Conservation (phyloP, 768 basidiomycete genomes). For the Lactarius akahatsu region DNA sequence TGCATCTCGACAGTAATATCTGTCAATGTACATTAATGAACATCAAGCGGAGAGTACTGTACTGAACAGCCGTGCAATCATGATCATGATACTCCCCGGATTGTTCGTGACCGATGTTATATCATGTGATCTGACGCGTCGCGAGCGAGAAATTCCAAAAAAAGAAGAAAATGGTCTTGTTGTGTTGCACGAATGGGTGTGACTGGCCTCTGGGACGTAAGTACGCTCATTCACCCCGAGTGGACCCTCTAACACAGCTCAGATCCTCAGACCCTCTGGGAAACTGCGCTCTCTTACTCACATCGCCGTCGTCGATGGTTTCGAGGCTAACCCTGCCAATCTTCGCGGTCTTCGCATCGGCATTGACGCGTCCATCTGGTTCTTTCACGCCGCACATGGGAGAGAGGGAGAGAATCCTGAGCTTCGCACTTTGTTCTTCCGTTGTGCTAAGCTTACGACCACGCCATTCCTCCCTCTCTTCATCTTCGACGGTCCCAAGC, state of each 20-base stretch:
- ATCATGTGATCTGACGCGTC: not conserved
- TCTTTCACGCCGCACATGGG: slow-evolving; percentile 74
- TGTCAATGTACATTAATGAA: too few relatives aligned
- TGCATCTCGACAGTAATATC: too few relatives aligned
- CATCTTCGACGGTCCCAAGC: slow-evolving; percentile 87
- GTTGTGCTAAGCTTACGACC: slow-evolving; percentile 73
- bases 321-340: slow-evolving; percentile 60
- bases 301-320: slow-evolving; percentile 72
- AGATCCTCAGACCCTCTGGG: slow-evolving; percentile 72
- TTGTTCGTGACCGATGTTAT: not conserved
- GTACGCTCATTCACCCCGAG: slow-evolving; percentile 29
- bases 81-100: too few relatives aligned
- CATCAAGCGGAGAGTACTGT: too few relatives aligned
- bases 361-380: slow-evolving; percentile 84
- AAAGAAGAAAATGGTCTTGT: not conserved
- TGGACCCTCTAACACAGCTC: slow-evolving; percentile 17
- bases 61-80: too few relatives aligned
- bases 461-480: slow-evolving; percentile 85
- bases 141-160: not conserved
- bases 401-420: slow-evolving; percentile 85
- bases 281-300: slow-evolving; percentile 73
- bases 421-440: slow-evolving; percentile 80
- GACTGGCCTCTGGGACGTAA: slow-evolving; percentile 29
- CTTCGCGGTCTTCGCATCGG: slow-evolving; percentile 78
- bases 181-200: slow-evolving; percentile 19